Percentiles rank a stretch among this genome's conserved stretches.
Evolutionary conservation across 106 monocot species (phyloP).

Genomic region (Dendrobium huoshanense): DNA sequence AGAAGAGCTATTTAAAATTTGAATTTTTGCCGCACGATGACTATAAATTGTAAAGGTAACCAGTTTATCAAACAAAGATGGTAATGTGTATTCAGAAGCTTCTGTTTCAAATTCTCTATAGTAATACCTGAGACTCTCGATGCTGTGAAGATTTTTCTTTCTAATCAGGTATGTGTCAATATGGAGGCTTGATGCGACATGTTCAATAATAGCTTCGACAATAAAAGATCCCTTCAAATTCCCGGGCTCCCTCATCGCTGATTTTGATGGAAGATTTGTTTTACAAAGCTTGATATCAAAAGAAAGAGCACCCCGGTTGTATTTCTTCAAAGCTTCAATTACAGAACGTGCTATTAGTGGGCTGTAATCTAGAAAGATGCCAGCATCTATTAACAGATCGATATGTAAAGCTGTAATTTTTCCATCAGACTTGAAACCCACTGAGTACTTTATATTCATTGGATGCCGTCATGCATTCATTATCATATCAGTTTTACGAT

Average conservation of each 20-base stretch:
- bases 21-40: constrained; percentile 26
- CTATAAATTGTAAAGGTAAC: constrained; percentile 25
- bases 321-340: constrained; percentile 54
- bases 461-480: constrained; percentile 82
- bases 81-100: constrained; percentile 53
- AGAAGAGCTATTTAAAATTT: constrained; percentile 40
- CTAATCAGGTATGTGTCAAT: constrained; percentile 42
- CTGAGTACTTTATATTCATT: constrained; percentile 64
- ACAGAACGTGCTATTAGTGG: constrained; percentile 32
- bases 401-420: constrained; percentile 77
- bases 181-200: constrained; percentile 57
- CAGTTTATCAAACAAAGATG: constrained; percentile 38
- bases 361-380: constrained; percentile 49
- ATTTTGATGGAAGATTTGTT: constrained; percentile 57
- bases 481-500: constrained; percentile 89
- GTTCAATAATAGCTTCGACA: constrained; percentile 77
- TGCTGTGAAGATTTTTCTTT: constrained; percentile 57
- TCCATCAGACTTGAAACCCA: constrained; percentile 68
- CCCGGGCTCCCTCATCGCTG: constrained; percentile 74
- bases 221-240: constrained; percentile 77
- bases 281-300: constrained; percentile 67
- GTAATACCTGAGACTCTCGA: constrained; percentile 43
- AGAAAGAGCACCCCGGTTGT: constrained; percentile 82
- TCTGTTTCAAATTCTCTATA: constrained; percentile 34
- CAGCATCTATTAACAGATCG: constrained; percentile 64